Evolutionary conservation across 2,329 filamentous ascomycete species (phyloP), one percentile per base, ranked within the genome.

Genomic region (Pestalotiopsis sp.): DNA sequence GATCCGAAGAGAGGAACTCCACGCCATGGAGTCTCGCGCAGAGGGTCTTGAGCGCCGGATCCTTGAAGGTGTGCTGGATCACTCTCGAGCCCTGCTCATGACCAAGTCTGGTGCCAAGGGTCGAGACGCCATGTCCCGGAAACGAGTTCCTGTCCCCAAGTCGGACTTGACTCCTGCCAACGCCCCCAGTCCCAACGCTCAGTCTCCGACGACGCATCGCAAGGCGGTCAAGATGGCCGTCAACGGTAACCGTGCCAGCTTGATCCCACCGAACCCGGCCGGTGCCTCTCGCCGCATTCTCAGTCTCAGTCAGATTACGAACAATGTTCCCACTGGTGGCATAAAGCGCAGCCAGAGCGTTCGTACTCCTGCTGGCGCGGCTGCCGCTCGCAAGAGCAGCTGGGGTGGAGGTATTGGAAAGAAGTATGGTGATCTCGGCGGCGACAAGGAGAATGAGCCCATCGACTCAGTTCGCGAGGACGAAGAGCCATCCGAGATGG

Each of bases 11-110:
- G 95, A 98, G 73, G 96, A 98, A 81, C 89, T 99, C 69, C 90
- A 93, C 60, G 87, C 92, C 31, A 98, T 99, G 93, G 95, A 98
- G 78, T 85, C 88, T 12, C 92, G 95, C 71, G 96, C 95, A 2
- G 94, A 98, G 78, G 89, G 90, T 3, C 86, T 99, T 27, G 96
- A 99, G 82, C 92, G 95, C 66, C 91, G 96, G 31, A 97, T 99
- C 73, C 84, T 99, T 39, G 95, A 98, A 73, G 95, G 95, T 31
- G 93, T 98, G 71, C 97, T 99, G 82, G 95, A 98, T 75, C 95
- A 98, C 78, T 98, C 95, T 23, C 92, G 95, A 6, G 91, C 95
- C 31, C 86, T 98, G n/a, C 88, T 98, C 68, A 92, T 96, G 84
- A 85, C 90, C 73, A 91, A 93, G 82, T 82, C 87, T 3, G 70